Percentiles rank a stretch among this genome's conserved stretches.
phyloP scores from a whole-genome alignment of 768 basidiomycete genomes.

The Coprinopsis cinerea region DNA sequence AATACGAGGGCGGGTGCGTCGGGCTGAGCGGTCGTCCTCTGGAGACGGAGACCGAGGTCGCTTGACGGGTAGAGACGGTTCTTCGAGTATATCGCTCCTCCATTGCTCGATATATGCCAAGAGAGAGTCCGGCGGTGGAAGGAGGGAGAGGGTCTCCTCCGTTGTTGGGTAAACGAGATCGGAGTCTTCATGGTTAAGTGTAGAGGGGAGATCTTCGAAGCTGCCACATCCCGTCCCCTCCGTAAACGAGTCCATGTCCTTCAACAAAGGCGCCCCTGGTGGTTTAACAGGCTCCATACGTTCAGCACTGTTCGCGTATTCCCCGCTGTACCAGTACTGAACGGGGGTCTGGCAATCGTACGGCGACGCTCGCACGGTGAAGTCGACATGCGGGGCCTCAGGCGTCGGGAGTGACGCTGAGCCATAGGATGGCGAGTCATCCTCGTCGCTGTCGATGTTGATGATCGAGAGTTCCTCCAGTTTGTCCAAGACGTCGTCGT shows the following conservation, averaged over 20 bases:
- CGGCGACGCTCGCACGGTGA: slow-evolving; percentile 10
- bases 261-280: slow-evolving; percentile 44
- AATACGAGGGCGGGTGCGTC: slow-evolving; percentile 24
- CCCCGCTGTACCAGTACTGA: not conserved
- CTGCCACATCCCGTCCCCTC: slow-evolving; percentile 49
- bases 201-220: slow-evolving; percentile 40
- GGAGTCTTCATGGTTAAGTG: slow-evolving; percentile 29
- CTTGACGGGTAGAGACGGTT: slow-evolving; percentile 24
- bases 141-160: slow-evolving; percentile 16
- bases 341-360: slow-evolving; percentile 8
- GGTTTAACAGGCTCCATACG: slow-evolving; percentile 22
- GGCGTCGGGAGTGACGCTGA: slow-evolving; percentile 31
- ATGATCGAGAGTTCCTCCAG: slow-evolving; percentile 12
- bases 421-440: slow-evolving; percentile 27
- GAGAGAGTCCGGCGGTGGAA: slow-evolving; percentile 22
- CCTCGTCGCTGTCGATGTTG: slow-evolving; percentile 13
- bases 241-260: slow-evolving; percentile 56
- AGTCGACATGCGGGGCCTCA: slow-evolving; percentile 11
- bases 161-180: slow-evolving; percentile 26
- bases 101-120: slow-evolving; percentile 28
- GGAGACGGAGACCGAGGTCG: slow-evolving; percentile 34
- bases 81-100: slow-evolving; percentile 32
- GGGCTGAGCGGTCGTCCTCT: slow-evolving; percentile 23
- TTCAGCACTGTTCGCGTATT: slow-evolving; percentile 17
- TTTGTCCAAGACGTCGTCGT: slow-evolving; percentile 4